Evolutionary conservation across 805 yeast species (phyloP), one percentile per base, ranked within the genome.

Genomic region (Candida nanaspora): DNA sequence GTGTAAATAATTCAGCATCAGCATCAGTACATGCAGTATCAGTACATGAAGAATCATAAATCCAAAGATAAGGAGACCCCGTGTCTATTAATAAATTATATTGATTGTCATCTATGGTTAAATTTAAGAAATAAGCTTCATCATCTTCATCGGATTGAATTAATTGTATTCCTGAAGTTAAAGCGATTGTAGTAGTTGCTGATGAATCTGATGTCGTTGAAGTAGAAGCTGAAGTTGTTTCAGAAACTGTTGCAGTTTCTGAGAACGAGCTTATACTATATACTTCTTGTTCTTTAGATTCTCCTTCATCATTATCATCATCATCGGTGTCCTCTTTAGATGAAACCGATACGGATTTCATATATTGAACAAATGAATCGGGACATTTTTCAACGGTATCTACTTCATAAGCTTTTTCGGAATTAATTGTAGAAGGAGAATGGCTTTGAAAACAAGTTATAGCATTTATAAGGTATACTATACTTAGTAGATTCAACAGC

Each of bases 11-110:
- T 45, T 59, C 65, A 3, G 63, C 44, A 6, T 50, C 45, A 25
- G 61, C 52, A 27, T 51, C 51, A 2, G 52, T 39, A 48, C 85
- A 80, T 1, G 74, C 63, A 5, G 49, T 19, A 38, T 66, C 66
- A 1, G 60, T 55, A 59, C 86, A 80, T 30, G 69, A 56, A 1
- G 65, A 54, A 37, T 75, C 78, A 52, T 76, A 78, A 3, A 80
- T 66, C 86, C 86, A 80, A 2, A 78, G 53, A 42, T 78, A 72
- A 15, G 79, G 78, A 22, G 82, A 76, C 6, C 83, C 86, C 0
- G 86, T 80, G 55, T 80, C 86, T 15, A 80, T 59, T 16, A 80
- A 65, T 31, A 80, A 58, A 5, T 75, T 74, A 48, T 69, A 76
- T 26, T 61, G 60, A n/a, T 54, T 53, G n/a, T 63, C 49, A 19